Evolutionary conservation across 2,329 filamentous ascomycete genomes (phyloP).

Genomic region (Monilinia fructicola): DNA sequence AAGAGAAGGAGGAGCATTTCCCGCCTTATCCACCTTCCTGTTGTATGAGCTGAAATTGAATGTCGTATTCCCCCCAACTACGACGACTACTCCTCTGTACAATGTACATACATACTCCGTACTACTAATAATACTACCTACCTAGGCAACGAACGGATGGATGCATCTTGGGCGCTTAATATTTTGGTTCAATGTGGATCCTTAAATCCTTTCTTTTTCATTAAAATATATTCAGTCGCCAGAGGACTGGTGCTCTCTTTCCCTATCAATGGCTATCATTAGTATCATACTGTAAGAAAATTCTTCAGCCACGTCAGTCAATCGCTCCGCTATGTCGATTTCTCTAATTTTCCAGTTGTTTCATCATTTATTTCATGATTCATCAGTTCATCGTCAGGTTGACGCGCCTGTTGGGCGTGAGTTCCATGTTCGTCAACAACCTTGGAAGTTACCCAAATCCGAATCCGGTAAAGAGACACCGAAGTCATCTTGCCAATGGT

Average conservation of each 20-base stretch:
- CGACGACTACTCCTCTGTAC: too few relatives aligned
- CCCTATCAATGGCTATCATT: slow-evolving; percentile 6
- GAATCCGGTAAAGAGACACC: background rate
- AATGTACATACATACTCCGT: too few relatives aligned
- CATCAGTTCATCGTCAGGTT: slow-evolving; percentile 15
- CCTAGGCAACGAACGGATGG: background rate
- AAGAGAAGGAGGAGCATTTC: slow-evolving; percentile 12
- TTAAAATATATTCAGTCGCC: background rate
- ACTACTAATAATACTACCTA: background rate
- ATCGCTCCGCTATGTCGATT: slow-evolving; percentile 6
- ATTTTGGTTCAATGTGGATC: slow-evolving; percentile 3
- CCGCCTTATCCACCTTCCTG: slow-evolving; percentile 19
- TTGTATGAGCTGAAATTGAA: slow-evolving; percentile 14
- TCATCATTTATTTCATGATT: slow-evolving; percentile 19
- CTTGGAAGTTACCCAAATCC: background rate
- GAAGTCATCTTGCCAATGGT: background rate
- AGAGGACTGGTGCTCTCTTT: too few relatives aligned
- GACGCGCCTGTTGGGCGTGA: slow-evolving; percentile 12
- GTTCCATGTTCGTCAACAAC: background rate
- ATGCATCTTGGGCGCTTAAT: slow-evolving; percentile 6
- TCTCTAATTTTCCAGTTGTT: background rate
- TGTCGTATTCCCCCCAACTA: background rate
- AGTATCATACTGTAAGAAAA: background rate
- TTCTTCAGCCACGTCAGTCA: slow-evolving; percentile 19
- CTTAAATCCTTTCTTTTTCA: slow-evolving; percentile 1